These are phyloP conservation scores for Penicillium silybi DNA, from an alignment of 495 filamentous ascomycete species.

Conservation along the genomic window DNA sequence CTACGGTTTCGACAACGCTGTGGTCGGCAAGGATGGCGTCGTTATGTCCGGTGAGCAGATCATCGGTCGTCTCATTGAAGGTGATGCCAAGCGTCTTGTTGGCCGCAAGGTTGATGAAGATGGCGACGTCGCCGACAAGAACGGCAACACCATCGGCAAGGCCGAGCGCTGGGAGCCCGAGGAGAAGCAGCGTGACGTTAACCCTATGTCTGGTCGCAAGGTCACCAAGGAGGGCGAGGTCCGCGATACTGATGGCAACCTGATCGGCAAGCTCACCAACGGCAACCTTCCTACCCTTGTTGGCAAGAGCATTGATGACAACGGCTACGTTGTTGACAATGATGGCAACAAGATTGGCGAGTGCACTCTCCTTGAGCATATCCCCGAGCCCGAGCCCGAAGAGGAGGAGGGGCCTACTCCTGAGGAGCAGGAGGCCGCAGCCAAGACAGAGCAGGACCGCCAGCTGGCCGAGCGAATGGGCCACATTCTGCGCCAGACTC, in stretches of 20 bases:
- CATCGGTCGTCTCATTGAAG: constrained; percentile 69
- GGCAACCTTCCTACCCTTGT: constrained; percentile 66
- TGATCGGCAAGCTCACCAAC: constrained; percentile 74
- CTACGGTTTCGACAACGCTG: constrained; percentile 67
- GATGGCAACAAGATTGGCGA: constrained; percentile 80
- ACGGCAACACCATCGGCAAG: constrained; percentile 75
- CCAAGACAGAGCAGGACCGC: constrained; percentile 60
- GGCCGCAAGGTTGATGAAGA: constrained; percentile 79
- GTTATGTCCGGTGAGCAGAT: constrained; percentile 61
- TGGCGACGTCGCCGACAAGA: constrained; percentile 76
- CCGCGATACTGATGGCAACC: constrained; percentile 72
- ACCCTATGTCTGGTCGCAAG: constrained; percentile 69
- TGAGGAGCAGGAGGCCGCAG: constrained; percentile 52
- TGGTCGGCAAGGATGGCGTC: constrained; percentile 73
- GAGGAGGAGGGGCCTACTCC: constrained; percentile 31
- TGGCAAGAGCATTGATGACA: constrained; percentile 80
- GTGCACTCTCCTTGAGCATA: constrained; percentile 72
- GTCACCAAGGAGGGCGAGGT: constrained; percentile 84
- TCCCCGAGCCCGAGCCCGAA: constrained; percentile 49
- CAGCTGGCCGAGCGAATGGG: constrained; percentile 78
- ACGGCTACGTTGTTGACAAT: constrained; percentile 78
- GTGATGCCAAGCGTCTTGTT: constrained; percentile 65
- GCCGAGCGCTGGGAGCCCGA: constrained; percentile 81
- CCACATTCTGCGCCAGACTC: constrained; percentile 67
- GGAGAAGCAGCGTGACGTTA: constrained; percentile 61